Percentiles rank a stretch among this genome's conserved stretches.
Conservation (phyloP, 2,329 filamentous ascomycete genomes). For the Colletotrichum siamense region DNA sequence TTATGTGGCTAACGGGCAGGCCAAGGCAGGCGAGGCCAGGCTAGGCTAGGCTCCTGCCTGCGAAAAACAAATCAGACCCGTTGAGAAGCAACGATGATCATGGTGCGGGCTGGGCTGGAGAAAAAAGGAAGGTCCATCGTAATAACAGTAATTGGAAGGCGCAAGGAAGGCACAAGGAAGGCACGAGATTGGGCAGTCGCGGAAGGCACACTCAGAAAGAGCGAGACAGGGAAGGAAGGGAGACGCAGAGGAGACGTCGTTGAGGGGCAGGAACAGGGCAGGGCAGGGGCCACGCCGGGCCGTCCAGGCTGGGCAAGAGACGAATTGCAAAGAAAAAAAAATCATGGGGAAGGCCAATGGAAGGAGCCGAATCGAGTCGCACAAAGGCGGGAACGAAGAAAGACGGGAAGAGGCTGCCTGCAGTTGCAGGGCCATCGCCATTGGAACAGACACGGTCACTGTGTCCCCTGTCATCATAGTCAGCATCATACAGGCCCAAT, state of each 20-base stretch:
- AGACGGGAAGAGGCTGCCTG: neutral
- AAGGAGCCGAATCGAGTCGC: neutral
- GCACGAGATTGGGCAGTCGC: neutral
- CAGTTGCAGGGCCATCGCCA: neutral
- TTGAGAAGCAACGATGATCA: neutral
- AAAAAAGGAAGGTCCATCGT: neutral
- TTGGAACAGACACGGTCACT: neutral
- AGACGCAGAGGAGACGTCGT: neutral
- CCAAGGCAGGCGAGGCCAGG: neutral
- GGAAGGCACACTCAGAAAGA: neutral
- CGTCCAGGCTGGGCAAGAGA: neutral
- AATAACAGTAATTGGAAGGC: neutral
- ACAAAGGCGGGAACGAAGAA: neutral
- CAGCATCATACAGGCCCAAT: neutral
- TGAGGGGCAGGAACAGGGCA: neutral
- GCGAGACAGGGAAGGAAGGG: neutral
- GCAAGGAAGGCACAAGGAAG: neutral
- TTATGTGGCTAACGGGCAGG: neutral
- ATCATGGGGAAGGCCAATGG: neutral
- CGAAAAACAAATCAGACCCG: neutral
- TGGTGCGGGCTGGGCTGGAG: neutral
- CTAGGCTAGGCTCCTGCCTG: neutral
- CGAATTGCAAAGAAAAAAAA: neutral
- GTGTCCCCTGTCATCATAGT: neutral
- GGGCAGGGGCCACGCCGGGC: neutral